Percentiles rank a stretch among this genome's conserved stretches.
Evolutionary conservation across 805 yeast species (phyloP).

Genomic region (Monosporozyma siamensis): DNA sequence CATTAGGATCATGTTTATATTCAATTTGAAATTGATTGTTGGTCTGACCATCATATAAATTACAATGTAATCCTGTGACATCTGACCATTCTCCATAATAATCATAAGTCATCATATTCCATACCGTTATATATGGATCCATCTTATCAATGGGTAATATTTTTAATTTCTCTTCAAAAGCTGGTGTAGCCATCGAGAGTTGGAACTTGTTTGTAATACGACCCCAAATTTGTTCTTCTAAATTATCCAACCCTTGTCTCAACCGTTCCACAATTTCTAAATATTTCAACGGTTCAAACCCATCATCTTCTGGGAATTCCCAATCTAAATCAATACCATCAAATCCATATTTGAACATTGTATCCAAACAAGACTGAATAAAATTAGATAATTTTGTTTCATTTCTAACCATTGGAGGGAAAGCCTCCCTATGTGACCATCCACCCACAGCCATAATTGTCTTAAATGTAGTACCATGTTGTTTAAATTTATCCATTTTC

Average conservation of each 20-base stretch:
- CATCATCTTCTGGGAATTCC: constrained; percentile 64
- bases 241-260: constrained; percentile 32
- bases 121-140: constrained; percentile 50
- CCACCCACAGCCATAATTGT: constrained; percentile 81
- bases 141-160: constrained; percentile 42
- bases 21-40: no score
- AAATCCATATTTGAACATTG: constrained; percentile 49
- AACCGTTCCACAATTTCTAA: constrained; percentile 36
- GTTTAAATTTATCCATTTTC: constrained; percentile 17
- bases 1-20: no score
- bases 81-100: constrained; percentile 71
- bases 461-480: constrained; percentile 34
- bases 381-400: constrained; percentile 36
- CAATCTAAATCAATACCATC: constrained; percentile 94
- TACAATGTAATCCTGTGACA: constrained; percentile 58
- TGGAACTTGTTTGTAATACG: constrained; percentile 27
- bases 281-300: constrained; percentile 37
- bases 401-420: constrained; percentile 38
- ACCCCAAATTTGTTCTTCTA: constrained; percentile 28
- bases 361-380: constrained; percentile 38
- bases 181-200: constrained; percentile 73
- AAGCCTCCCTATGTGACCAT: constrained; percentile 43
- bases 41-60: constrained; percentile 35
- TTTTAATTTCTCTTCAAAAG: constrained; percentile 39
- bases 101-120: constrained; percentile 92